Conservation (phyloP, 345 rosid genomes). For the Rhodomyrtus tomentosa region DNA sequence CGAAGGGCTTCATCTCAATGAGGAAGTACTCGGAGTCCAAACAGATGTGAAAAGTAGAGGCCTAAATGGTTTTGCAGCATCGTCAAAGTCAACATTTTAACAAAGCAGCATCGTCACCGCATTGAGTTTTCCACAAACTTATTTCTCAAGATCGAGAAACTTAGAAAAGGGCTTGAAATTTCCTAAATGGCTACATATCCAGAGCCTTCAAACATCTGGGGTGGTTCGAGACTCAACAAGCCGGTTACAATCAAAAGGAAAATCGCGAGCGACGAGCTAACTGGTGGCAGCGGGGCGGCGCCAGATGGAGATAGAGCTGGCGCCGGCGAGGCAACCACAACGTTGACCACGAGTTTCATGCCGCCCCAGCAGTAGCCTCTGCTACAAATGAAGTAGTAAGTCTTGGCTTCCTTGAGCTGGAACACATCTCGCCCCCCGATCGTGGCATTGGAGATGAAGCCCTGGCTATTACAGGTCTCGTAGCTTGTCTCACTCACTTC, state of each 20-base stretch:
- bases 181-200: neutral
- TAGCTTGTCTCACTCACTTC: constrained; percentile 60
- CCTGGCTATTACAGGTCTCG: constrained; percentile 27
- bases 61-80: neutral
- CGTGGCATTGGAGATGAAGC: constrained; percentile 37
- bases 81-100: neutral
- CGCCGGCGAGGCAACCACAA: constrained; percentile 7
- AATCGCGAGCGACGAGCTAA: neutral
- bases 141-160: neutral
- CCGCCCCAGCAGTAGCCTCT: constrained; percentile 55
- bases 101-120: neutral
- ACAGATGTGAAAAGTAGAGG: neutral
- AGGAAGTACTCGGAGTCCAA: neutral
- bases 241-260: neutral
- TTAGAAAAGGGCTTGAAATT: neutral
- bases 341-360: constrained; percentile 34
- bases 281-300: neutral
- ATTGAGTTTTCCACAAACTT: neutral
- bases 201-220: neutral
- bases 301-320: neutral
- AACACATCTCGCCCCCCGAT: constrained; percentile 49
- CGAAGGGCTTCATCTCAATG: neutral
- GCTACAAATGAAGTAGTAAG: constrained; percentile 43
- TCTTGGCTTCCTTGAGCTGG: constrained; percentile 29
- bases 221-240: neutral